Conservation (phyloP, 306 rosid species). For the Cucumis melo region DNA sequence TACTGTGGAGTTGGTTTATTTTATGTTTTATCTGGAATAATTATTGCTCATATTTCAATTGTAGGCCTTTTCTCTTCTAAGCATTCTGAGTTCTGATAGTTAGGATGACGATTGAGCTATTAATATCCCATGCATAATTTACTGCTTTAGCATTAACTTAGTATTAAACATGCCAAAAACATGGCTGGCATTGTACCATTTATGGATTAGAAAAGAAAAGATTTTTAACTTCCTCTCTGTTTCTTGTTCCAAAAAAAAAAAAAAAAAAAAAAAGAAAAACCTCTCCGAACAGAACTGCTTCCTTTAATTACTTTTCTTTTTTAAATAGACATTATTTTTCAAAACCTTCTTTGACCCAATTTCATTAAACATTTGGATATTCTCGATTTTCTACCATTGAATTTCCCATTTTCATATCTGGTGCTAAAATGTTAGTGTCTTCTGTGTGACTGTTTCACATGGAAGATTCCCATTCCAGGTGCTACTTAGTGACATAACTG, state of each 20-base stretch:
- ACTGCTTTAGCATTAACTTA: background rate
- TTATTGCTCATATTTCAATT: background rate
- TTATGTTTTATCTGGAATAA: background rate
- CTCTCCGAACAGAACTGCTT: background rate
- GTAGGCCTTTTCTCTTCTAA: background rate
- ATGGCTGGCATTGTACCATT: background rate
- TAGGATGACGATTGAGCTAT: background rate
- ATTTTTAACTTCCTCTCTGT: too few relatives aligned
- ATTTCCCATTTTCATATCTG: constrained; percentile 18
- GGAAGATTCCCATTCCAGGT: constrained; percentile 30
- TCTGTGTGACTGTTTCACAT: constrained; percentile 31
- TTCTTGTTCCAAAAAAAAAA: too few relatives aligned
- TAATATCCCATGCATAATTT: background rate
- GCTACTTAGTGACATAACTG: constrained; percentile 44
- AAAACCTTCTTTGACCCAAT: background rate
- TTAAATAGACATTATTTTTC: background rate
- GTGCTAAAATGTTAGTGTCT: constrained; percentile 21
- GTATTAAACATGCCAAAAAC: background rate
- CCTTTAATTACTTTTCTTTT: background rate
- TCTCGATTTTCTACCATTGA: constrained; percentile 19
- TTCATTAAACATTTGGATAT: background rate
- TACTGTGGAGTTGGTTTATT: background rate
- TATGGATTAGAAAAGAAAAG: background rate
- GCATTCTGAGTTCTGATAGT: background rate
- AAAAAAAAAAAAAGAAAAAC: too few relatives aligned